Conservation (phyloP, 202 grass and related monocot species). For the Musa balbisiana region DNA sequence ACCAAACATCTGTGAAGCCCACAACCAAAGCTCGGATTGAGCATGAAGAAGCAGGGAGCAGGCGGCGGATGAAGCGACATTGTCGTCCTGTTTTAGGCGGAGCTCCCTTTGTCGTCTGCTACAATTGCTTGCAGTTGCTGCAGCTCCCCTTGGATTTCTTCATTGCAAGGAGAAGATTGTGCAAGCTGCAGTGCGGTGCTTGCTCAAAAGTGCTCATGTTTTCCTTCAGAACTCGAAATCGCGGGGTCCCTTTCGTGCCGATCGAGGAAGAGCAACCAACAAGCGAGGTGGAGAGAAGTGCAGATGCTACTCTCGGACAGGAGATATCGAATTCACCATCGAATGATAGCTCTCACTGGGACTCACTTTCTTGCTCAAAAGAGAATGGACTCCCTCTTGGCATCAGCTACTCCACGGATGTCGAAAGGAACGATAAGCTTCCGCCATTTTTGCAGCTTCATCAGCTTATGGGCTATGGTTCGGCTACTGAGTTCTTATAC, state of each 20-base stretch:
- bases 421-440: conserved; percentile 30
- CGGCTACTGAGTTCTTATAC: conserved; percentile 51
- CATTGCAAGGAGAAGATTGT: conserved; percentile 35
- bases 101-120: conserved; percentile 78
- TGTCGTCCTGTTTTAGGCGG: conserved; percentile 60
- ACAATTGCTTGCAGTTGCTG: conserved; percentile 45
- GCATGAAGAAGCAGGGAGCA: conserved; percentile 23
- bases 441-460: conserved; percentile 42
- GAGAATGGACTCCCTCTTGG: conserved; percentile 42
- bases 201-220: conserved; percentile 61
- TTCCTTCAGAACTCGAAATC: conserved; percentile 41
- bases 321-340: conserved; percentile 15
- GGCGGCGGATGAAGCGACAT: conserved; percentile 35
- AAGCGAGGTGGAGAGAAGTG: conserved; percentile 3
- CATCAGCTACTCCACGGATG: conserved; percentile 41
- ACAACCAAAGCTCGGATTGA: conserved; percentile 10
- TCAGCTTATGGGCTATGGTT: conserved; percentile 78
- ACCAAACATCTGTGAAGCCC: conserved; percentile 9
- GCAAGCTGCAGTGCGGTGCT: conserved; percentile 55
- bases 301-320: conserved; percentile 1
- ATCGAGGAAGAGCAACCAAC: conserved; percentile 11
- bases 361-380: conserved; percentile 55
- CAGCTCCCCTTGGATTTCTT: conserved; percentile 58
- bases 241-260: conserved; percentile 6
- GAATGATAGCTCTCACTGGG: conserved; percentile 4